Conservation (phyloP, 306 rosid genomes). For the Astragalus glycyphyllos region DNA sequence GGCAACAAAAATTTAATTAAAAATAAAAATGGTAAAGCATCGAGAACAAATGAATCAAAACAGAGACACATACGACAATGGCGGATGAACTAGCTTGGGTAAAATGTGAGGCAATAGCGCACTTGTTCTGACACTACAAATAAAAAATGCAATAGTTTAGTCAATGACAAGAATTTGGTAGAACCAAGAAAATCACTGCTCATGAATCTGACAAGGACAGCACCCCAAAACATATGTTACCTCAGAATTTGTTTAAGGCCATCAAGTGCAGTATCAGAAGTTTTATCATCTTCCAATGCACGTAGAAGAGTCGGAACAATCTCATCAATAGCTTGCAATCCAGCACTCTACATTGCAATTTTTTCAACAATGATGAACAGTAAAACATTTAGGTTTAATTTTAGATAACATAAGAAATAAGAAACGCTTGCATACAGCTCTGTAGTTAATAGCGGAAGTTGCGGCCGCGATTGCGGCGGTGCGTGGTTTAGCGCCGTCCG, state of each 20-base stretch:
- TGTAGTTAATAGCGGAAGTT: too few species aligned
- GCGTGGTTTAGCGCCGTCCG: too few species aligned
- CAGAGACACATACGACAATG: conserved; percentile 74
- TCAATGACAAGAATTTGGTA: not conserved
- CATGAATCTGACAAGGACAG: conserved; percentile 3
- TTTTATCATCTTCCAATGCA: conserved; percentile 89
- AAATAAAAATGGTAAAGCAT: conserved; percentile 7
- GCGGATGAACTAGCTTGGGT: conserved; percentile 93
- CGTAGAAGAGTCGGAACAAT: conserved; percentile 94
- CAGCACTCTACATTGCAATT: conserved; percentile 76
- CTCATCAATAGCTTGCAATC: conserved; percentile 98
- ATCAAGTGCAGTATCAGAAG: conserved; percentile 95
- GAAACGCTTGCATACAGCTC: too few species aligned
- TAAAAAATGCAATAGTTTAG: conserved; percentile 44
- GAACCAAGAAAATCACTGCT: conserved; percentile 13
- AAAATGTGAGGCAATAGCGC: conserved; percentile 95
- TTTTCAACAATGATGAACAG: conserved; percentile 3
- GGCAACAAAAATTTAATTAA: conserved; percentile 28
- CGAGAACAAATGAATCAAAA: conserved; percentile 33
- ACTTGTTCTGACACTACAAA: conserved; percentile 80
- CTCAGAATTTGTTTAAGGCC: conserved; percentile 98
- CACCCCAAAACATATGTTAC: conserved; percentile 45
- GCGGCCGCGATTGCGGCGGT: too few species aligned
- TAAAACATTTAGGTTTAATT: conserved; percentile 3
- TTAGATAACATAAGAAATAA: conserved; percentile 1